Evolutionary conservation across 345 rosid genomes (phyloP).

Genomic region (Corchorus olitorius): DNA sequence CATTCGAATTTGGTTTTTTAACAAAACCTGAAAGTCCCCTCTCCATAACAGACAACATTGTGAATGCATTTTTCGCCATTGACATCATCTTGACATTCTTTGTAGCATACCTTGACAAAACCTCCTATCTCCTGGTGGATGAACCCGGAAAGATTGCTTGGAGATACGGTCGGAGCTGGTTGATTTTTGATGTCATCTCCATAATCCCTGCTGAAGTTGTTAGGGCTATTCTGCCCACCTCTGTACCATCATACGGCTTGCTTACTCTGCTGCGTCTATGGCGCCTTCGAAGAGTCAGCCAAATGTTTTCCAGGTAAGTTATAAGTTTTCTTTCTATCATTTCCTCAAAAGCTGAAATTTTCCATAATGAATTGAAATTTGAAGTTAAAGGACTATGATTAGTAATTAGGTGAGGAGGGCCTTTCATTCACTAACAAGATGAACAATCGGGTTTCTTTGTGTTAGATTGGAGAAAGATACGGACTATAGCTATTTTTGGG

Average conservation of each 20-base stretch:
- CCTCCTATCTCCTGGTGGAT: constrained; percentile 66
- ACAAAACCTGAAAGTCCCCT: constrained; percentile 48
- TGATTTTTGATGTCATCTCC: constrained; percentile 65
- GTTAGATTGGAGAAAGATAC: constrained; percentile 83
- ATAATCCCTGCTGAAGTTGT: constrained; percentile 71
- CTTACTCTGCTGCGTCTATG: constrained; percentile 87
- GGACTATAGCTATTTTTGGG: constrained; percentile 66
- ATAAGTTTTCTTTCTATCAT: background rate
- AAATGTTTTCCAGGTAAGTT: constrained; percentile 53
- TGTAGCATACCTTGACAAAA: constrained; percentile 72
- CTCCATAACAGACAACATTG: constrained; percentile 54
- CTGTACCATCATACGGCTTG: constrained; percentile 56
- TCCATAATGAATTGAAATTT: background rate
- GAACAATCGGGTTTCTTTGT: background rate
- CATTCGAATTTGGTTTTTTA: constrained; percentile 80
- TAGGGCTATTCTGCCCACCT: constrained; percentile 40
- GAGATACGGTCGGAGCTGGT: constrained; percentile 61
- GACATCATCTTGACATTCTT: constrained; percentile 85
- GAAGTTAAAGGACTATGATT: background rate
- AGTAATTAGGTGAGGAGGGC: background rate
- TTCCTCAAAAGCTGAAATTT: background rate
- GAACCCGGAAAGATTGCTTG: constrained; percentile 55
- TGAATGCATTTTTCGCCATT: constrained; percentile 62
- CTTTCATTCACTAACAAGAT: background rate
- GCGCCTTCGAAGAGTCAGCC: constrained; percentile 89